Percentiles rank a stretch among this genome's conserved stretches.
Evolutionary conservation across 2,329 filamentous ascomycete genomes (phyloP).

Genomic region (Neofusicoccum laricinum): DNA sequence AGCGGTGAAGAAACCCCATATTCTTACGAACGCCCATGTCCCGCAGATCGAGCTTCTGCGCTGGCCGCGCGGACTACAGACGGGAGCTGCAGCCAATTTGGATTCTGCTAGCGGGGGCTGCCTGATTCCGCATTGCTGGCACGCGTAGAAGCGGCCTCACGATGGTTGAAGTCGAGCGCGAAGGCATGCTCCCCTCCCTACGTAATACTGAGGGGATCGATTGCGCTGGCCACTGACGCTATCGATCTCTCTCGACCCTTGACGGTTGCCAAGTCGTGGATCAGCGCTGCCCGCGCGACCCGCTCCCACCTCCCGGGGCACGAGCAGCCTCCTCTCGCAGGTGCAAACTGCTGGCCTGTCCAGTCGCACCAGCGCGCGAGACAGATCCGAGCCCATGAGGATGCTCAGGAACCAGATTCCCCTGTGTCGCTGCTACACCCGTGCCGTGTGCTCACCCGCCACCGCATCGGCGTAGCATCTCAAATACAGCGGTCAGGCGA

Average conservation of each 20-base stretch:
- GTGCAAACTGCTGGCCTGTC: constrained; percentile 7
- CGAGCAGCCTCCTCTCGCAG: not conserved
- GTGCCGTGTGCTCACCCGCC: not conserved
- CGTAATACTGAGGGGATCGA: not conserved
- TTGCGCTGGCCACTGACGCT: constrained; percentile 10
- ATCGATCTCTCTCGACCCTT: constrained; percentile 2
- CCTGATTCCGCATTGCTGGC: not conserved
- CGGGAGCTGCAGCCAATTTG: not conserved
- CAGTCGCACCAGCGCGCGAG: not conserved
- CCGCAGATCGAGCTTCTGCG: constrained; percentile 9
- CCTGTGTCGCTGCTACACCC: constrained; percentile 6
- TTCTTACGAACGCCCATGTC: not conserved
- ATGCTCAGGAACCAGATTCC: constrained; percentile 3
- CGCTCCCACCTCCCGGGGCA: not conserved
- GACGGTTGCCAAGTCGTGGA: constrained; percentile 14
- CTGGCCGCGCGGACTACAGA: not conserved
- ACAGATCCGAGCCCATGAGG: constrained; percentile 9
- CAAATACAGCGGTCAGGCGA: constrained; percentile 1
- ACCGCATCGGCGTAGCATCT: not conserved
- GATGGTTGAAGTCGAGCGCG: not conserved
- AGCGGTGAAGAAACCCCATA: constrained; percentile 5
- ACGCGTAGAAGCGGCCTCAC: not conserved
- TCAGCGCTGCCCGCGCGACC: not conserved
- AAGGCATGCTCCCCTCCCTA: not conserved
- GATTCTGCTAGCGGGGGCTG: not conserved